Base-by-base conservation (phyloP, 192 early-diverging fungal genomes). In the Fimicolochytrium jonesii region DNA sequence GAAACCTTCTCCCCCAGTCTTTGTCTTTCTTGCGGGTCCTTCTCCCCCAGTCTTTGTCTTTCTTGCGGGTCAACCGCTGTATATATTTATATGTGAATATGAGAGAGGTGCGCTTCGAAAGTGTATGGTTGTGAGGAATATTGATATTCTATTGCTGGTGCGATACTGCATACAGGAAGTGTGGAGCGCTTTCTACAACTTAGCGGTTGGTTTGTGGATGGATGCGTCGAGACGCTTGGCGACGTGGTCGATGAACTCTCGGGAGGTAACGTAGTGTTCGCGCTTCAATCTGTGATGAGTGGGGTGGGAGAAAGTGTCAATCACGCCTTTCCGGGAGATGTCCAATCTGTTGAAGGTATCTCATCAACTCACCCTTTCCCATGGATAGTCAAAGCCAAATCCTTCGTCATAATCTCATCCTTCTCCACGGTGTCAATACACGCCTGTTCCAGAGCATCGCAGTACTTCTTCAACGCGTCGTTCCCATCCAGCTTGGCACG, bases 381-480 rank as follows among this genome's bases (percentile, higher is more conserved):
- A 62, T 98, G 87, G 67, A 98, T 98, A 34, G 92, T 81, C 70
- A 98, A 77, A 26, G 95, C 94, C 58, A 98, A 75, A 72, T 98
- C 95, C 87, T 98, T 98, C 73, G 95, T 98, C 95, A 98, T 98
- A 49, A 90, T 75, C 18, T 85, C 82, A 34, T 79, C 81, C 61
- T 82, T 78, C 54, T 91, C 84, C 59, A 98, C 91, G 1, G 93
- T 88, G 44, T 94, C 87, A 55, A 95, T 80, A 69, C 92, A 94
- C 15, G 94, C 92, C 23, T 70, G 55, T 71, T 98, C 95, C 30
- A 98, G 80, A 56, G 88, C 86, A 33, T 78, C 62, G 41, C 86
- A 80, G 81, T 93, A 98, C 28, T 71, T 61, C 36, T 70, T 68
- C 33, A 98, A 77, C 33, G 87, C 85, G 9, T 73, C 70, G 70